Conservation (phyloP, 805 yeast genomes). For the Myxozyma sirexii region DNA sequence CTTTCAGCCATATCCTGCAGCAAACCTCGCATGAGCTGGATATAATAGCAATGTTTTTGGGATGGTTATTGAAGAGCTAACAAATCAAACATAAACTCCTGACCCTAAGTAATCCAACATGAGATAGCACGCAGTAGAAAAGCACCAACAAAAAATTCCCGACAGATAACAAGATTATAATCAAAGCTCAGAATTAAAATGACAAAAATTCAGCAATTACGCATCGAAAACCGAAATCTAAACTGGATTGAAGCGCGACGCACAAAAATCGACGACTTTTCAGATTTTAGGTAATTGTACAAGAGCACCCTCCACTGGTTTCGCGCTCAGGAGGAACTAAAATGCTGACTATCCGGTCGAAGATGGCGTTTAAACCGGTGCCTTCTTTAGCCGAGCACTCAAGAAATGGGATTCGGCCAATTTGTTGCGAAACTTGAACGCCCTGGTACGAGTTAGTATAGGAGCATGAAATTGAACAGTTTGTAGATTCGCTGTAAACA, state of each 20-base stretch:
- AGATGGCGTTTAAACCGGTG: constrained; percentile 67
- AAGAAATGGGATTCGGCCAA: constrained; percentile 68
- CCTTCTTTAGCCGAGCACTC: constrained; percentile 78
- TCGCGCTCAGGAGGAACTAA: constrained; percentile 8
- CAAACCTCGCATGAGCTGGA: too few species aligned
- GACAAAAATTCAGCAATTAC: background rate
- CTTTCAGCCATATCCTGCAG: too few species aligned
- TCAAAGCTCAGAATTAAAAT: background rate
- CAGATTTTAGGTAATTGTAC: background rate
- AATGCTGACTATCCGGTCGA: constrained; percentile 53
- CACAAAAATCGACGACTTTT: background rate
- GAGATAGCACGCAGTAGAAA: background rate
- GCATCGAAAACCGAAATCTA: background rate
- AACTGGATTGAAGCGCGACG: background rate
- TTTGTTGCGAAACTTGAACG: constrained; percentile 53
- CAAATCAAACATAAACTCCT: constrained; percentile 1
- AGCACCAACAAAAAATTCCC: background rate
- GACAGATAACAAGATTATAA: background rate
- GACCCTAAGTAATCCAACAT: constrained; percentile 4
- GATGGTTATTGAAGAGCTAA: background rate
- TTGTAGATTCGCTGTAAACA: too few species aligned
- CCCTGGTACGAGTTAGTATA: constrained; percentile 41
- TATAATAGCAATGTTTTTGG: too few species aligned
- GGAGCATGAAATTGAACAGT: background rate
- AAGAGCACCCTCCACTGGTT: constrained; percentile 4